Evolutionary conservation across 345 rosid species (phyloP).

Genomic region (Linum usitatissimum): DNA sequence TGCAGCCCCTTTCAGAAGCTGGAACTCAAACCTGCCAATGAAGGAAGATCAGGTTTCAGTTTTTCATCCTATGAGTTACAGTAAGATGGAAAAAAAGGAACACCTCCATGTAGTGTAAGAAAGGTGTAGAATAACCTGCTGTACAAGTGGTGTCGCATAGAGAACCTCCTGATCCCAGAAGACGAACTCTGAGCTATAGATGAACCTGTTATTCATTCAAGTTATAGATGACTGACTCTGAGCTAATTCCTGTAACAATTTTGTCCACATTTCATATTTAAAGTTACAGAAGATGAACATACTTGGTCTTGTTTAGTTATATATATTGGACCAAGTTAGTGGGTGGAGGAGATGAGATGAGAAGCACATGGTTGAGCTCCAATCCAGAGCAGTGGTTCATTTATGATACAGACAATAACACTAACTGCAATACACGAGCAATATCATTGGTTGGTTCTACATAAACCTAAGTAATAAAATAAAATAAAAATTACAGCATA

Average conservation of each 20-base stretch:
- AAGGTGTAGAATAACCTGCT: neutral
- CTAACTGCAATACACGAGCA: neutral
- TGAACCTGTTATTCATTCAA: too few relatives aligned
- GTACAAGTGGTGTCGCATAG: neutral
- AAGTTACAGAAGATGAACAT: neutral
- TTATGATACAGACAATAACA: neutral
- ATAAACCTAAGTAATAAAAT: neutral
- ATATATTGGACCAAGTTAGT: neutral
- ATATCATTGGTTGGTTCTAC: neutral
- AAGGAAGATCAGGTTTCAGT: slow-evolving; percentile 66
- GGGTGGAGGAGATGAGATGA: too few relatives aligned
- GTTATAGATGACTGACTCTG: too few relatives aligned
- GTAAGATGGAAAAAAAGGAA: slow-evolving; percentile 10
- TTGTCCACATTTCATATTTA: too few relatives aligned
- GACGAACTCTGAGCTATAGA: too few relatives aligned
- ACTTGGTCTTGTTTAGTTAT: neutral
- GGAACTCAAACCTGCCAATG: slow-evolving; percentile 68
- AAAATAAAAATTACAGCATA: neutral
- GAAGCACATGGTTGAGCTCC: too few relatives aligned
- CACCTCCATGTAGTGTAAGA: neutral
- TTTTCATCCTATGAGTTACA: slow-evolving; percentile 79
- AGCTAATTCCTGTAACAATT: too few relatives aligned
- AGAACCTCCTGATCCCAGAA: neutral
- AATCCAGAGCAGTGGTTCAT: neutral
- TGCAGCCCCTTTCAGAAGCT: slow-evolving; percentile 94